Evolutionary conservation across 441 rosid species (phyloP), one percentile per base, ranked within the genome.

Genomic region (Euphorbia corollata): DNA sequence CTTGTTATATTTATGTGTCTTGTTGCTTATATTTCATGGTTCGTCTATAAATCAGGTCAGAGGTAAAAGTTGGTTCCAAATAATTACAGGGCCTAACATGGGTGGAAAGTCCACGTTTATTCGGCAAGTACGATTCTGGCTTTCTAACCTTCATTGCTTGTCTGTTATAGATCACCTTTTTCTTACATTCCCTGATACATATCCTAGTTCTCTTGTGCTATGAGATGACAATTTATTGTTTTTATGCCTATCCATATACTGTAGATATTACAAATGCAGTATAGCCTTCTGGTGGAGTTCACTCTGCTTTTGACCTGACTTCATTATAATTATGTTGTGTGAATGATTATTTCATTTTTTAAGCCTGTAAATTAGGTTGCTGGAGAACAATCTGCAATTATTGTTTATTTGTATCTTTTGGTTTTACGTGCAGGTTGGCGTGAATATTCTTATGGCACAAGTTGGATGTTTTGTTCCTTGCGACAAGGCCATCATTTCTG

Each of bases 11-110:
- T 69, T 67, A 59, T 8, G 59, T 64, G 69, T 64, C 54, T 63
- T 43, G 47, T 63, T 66, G 22, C 57, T 79, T 70, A 53, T 61
- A 38, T 69, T 69, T 78, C 62, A 20, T 41, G 65, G 41, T 73
- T 38, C 8, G 74, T 54, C 63, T 41, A 22, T 68, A 58, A 72
- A 74, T 67, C 91, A 95, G 99, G 76, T 85, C 69, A 84, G 98
- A 69, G 95, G 86, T 57, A 79, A 84, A 80, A 92, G 97, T 76
- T 95, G 99, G 98, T 95, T 91, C 78, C 99, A 92, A 77, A 95
- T 95, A 75, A 84, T 95, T 72, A 95, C 98, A 20, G 99, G 99
- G 71, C 98, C 99, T 68, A 95, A 95, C 79, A 95, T 95, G 99
- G 99, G 99, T 67, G 98, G 99, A 63, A 95, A 95, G 80, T 95